Percentiles rank a stretch among this genome's conserved stretches.
Evolutionary conservation across 495 filamentous ascomycete species (phyloP).

Genomic region (Paragyromitra xinjiangensis): DNA sequence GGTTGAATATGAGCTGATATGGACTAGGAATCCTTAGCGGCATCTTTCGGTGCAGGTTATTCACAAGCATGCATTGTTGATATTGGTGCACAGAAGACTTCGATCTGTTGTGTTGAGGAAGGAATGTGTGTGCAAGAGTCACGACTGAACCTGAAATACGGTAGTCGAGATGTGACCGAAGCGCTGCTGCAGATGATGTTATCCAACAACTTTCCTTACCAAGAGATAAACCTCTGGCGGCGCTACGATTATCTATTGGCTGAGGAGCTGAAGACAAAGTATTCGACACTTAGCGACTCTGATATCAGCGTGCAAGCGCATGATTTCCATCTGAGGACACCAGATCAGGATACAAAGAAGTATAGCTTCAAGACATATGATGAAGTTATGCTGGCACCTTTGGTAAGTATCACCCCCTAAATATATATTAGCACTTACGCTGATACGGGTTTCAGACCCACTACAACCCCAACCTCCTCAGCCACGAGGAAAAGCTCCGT

Average conservation of each 20-base stretch:
- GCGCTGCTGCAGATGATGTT: constrained; percentile 97
- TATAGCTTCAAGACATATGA: constrained; percentile 96
- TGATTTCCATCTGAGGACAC: constrained; percentile 88
- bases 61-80: constrained; percentile 93
- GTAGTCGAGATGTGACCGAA: constrained; percentile 90
- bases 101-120: constrained; percentile 96
- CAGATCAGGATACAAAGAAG: constrained; percentile 86
- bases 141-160: constrained; percentile 88
- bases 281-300: constrained; percentile 84
- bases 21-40: constrained; percentile 78
- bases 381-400: constrained; percentile 86
- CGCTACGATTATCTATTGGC: constrained; percentile 92
- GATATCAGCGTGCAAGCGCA: constrained; percentile 78
- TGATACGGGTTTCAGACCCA: constrained; percentile 58
- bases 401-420: constrained; percentile 63
- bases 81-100: constrained; percentile 96
- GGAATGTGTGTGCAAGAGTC: constrained; percentile 94
- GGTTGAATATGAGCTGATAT: constrained; percentile 27
- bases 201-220: constrained; percentile 90
- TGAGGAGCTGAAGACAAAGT: constrained; percentile 91
- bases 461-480: constrained; percentile 87
- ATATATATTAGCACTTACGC: background rate
- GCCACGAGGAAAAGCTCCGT: constrained; percentile 77
- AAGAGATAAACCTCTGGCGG: constrained; percentile 87
- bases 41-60: constrained; percentile 94